phyloP scores from a whole-genome alignment of 2,329 filamentous ascomycete species.

The Botrytis paeoniae region DNA sequence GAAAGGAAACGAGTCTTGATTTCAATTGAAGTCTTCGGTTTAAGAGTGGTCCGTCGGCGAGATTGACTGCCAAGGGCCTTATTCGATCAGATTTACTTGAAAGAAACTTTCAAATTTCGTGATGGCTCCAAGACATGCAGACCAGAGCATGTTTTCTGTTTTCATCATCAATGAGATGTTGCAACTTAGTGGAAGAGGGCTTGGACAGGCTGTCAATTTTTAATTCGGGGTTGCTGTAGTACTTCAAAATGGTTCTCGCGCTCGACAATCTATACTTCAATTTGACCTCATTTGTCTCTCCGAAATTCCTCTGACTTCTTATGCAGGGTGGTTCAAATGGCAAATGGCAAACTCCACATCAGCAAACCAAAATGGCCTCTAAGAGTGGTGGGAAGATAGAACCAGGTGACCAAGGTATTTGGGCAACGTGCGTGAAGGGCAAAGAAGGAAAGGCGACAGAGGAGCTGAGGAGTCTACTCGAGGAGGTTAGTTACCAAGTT shows the following conservation, averaged over 20 bases:
- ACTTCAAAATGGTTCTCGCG: not conserved
- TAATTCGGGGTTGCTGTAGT: not conserved
- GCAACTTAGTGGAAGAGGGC: not conserved
- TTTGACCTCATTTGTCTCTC: not conserved
- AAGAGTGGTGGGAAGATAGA: slow-evolving; percentile 53
- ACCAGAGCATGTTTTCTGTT: not conserved
- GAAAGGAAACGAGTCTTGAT: not conserved
- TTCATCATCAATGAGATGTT: not conserved
- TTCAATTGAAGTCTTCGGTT: not conserved
- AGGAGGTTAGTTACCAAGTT: slow-evolving; percentile 51
- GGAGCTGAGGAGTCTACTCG: slow-evolving; percentile 65
- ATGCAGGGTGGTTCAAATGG: slow-evolving; percentile 48
- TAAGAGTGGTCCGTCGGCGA: no score
- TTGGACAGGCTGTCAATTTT: not conserved
- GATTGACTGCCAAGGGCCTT: no score
- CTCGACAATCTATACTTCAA: not conserved
- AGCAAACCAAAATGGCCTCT: slow-evolving; percentile 46
- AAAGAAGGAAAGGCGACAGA: slow-evolving; percentile 67
- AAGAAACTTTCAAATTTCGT: not conserved
- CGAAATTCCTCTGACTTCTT: not conserved
- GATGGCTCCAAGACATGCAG: not conserved
- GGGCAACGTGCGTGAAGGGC: slow-evolving; percentile 72
- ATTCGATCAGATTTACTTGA: not conserved
- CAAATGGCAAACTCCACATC: slow-evolving; percentile 61
- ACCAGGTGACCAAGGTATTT: slow-evolving; percentile 70